Evolutionary conservation across 805 yeast genomes (phyloP), one percentile per base, ranked within the genome.

Genomic region (Saturnispora hagleri): DNA sequence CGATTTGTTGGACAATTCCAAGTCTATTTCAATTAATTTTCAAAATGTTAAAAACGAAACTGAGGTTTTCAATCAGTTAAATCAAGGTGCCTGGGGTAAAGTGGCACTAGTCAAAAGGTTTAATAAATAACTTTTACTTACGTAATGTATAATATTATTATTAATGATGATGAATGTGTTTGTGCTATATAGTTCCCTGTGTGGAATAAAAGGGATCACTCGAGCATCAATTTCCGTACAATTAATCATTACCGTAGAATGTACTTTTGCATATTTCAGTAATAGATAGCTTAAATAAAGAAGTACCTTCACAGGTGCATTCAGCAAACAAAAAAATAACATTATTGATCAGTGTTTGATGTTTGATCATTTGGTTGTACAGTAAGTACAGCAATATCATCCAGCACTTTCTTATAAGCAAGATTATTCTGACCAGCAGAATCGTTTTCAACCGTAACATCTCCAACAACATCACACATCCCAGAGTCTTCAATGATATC

Each of bases 391-490:
- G 35, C 47, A 17, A 49, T n/a, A 43, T 49, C 51, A 27, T 43
- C 34, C n/a, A 49, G 40, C 33, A 43, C 27, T 8, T 40, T 46
- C 17, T 46, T 46, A 42, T 53, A 49, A 13, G 31, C 46, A 12
- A 43, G 33, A 8, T 38, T n/a, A 18, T 42, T 45, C 48, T 53
- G 42, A 8, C 54, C 50, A 5, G 53, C 53, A 43, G 54, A 40
- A n/a, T 55, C 47, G n/a, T 40, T 45, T 10, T 38, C 42, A 38
- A 38, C 22, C n/a, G 41, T 35, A 27, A 46, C 20, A 5, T 18
- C 35, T 10, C 33, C 46, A n/a, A 27, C 43, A 3, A 24, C 36
- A 33, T 49, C 44, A 22, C 17, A 22, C 31, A 41, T 41, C 8
- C 44, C 44, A 41, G 44, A 22, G 2, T 45, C 38, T 24, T 47